These are phyloP conservation scores for Olyra latifolia DNA, from an alignment of 176 grass and related monocot species.

Conservation along the genomic window DNA sequence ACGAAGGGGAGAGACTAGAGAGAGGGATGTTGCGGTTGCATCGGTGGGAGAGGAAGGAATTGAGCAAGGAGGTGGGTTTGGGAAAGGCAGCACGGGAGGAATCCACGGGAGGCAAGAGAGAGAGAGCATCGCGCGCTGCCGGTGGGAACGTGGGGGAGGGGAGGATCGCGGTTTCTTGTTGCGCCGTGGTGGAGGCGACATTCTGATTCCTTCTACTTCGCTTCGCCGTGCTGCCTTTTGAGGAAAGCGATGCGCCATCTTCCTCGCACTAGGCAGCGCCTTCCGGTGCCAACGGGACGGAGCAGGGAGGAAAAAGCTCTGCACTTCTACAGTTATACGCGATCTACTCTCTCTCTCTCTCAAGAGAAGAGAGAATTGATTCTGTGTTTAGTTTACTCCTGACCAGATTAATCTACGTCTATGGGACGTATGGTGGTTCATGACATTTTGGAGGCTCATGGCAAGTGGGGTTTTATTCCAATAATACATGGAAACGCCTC, in stretches of 20 bases:
- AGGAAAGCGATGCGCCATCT: constrained; percentile 18
- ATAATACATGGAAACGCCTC: too few species aligned
- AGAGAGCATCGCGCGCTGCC: neutral
- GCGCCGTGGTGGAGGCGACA: constrained; percentile 42
- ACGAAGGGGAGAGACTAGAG: neutral
- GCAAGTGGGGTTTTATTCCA: too few species aligned
- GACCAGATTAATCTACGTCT: too few species aligned
- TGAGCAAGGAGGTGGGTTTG: neutral
- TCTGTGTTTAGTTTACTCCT: too few species aligned
- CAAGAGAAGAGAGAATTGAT: too few species aligned
- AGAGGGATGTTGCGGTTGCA: neutral
- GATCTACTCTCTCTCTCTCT: too few species aligned
- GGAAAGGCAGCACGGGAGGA: constrained; percentile 60
- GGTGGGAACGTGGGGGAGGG: neutral
- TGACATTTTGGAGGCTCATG: too few species aligned
- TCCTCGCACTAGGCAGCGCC: neutral
- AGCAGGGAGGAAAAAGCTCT: too few species aligned
- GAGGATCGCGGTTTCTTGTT: neutral
- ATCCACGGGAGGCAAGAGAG: constrained; percentile 25
- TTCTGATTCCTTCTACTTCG: constrained; percentile 43
- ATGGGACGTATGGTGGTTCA: too few species aligned
- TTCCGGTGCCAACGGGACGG: constrained; percentile 11
- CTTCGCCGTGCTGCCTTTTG: neutral
- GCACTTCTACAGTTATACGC: too few species aligned
- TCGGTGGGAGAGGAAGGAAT: constrained; percentile 39